phyloP scores from a whole-genome alignment of 2,329 filamentous ascomycete genomes.

The Aschersonia sp. region DNA sequence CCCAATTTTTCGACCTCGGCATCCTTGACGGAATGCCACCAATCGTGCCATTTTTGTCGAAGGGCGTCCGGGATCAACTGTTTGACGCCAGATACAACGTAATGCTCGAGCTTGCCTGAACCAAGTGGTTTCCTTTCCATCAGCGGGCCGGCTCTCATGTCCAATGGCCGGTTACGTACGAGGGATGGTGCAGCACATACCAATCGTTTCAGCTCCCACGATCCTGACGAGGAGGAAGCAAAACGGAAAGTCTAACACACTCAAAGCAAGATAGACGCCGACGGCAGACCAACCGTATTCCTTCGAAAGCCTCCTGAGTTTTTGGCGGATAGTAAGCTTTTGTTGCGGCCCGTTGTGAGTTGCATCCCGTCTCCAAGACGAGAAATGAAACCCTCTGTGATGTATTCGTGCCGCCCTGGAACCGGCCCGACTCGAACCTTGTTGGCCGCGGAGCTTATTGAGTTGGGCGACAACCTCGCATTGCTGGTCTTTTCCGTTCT shows the following conservation, averaged over 20 bases:
- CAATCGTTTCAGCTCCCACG: constrained; percentile 77
- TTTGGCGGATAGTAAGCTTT: constrained; percentile 44
- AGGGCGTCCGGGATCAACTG: constrained; percentile 44
- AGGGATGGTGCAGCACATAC: constrained; percentile 24
- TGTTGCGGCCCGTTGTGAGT: constrained; percentile 10
- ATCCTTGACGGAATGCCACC: constrained; percentile 30
- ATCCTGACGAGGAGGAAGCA: constrained; percentile 79
- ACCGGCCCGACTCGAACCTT: constrained; percentile 5
- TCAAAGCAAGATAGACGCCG: constrained; percentile 77
- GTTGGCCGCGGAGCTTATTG: not conserved
- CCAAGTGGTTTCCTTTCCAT: not conserved
- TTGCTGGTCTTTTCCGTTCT: not conserved
- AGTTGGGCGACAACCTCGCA: not conserved
- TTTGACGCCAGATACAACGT: constrained; percentile 45
- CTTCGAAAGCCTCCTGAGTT: constrained; percentile 68
- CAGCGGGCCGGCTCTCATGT: not conserved
- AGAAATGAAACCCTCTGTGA: constrained; percentile 20
- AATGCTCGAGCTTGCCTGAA: constrained; percentile 48
- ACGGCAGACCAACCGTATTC: constrained; percentile 93
- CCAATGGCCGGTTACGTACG: not conserved
- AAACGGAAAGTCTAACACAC: constrained; percentile 82
- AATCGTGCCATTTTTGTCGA: constrained; percentile 36
- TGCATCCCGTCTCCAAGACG: constrained; percentile 15
- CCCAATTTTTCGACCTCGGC: constrained; percentile 27
- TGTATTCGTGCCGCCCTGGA: constrained; percentile 9